Evolutionary conservation across 768 basidiomycete genomes (phyloP).

Genomic region (Hemileccinum rubropunctum): DNA sequence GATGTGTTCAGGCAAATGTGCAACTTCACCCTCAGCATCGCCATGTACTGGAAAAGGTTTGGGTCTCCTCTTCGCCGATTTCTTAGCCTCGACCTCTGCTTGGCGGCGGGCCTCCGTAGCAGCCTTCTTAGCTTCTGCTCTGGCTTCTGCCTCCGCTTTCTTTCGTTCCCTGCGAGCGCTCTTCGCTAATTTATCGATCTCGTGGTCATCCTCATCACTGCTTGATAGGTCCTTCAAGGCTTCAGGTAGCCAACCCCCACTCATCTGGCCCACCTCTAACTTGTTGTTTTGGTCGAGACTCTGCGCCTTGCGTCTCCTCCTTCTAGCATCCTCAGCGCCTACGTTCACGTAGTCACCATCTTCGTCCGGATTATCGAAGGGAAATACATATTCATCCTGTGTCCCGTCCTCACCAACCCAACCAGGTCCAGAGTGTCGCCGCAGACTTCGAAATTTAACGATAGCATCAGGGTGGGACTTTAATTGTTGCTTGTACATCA

Average conservation of each 20-base stretch:
- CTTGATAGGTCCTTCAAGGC: conserved; percentile 37
- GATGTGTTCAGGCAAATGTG: background rate
- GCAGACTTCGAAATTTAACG: conserved; percentile 45
- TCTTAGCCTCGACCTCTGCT: conserved; percentile 10
- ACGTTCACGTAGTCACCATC: conserved; percentile 27
- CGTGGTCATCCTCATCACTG: conserved; percentile 42
- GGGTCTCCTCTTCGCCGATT: conserved; percentile 15
- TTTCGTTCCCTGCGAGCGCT: conserved; percentile 33
- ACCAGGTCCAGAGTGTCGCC: conserved; percentile 23
- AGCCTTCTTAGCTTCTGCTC: conserved; percentile 16
- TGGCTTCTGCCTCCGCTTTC: conserved; percentile 19
- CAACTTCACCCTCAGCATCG: background rate
- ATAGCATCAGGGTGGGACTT: conserved; percentile 64
- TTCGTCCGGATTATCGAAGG: conserved; percentile 19
- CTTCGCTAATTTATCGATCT: conserved; percentile 31
- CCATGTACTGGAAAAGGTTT: conserved; percentile 28
- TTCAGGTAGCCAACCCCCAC: conserved; percentile 31
- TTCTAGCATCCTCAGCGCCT: conserved; percentile 10
- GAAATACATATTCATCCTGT: conserved; percentile 29
- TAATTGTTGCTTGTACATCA: conserved; percentile 50
- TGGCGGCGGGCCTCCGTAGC: conserved; percentile 16
- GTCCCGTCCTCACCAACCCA: conserved; percentile 30
- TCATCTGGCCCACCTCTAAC: background rate
- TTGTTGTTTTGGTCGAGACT: conserved; percentile 1
- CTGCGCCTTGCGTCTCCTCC: conserved; percentile 8